These are phyloP conservation scores for Apiospora pterosperma DNA, from an alignment of 2,329 filamentous ascomycete species.

Conservation along the genomic window DNA sequence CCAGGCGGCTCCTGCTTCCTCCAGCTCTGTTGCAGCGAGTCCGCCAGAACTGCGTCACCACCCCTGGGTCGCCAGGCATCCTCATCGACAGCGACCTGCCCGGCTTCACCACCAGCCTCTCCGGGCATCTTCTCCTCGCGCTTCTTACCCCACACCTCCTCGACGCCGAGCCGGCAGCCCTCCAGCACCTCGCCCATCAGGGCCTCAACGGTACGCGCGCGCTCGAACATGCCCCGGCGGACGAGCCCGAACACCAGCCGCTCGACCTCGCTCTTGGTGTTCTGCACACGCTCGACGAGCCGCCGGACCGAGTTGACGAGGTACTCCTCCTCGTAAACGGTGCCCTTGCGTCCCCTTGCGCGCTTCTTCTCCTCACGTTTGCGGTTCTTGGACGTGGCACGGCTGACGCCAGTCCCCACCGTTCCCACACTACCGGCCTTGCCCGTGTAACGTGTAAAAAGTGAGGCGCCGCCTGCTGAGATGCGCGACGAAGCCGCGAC, in stretches of 20 bases:
- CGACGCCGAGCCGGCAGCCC: constrained; percentile 62
- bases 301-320: constrained; percentile 82
- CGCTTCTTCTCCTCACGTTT: constrained; percentile 91
- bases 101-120: constrained; percentile 10
- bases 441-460: constrained; percentile 91
- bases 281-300: constrained; percentile 78
- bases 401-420: constrained; percentile 67
- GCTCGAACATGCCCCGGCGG: constrained; percentile 81
- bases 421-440: constrained; percentile 62
- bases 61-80: constrained; percentile 33
- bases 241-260: constrained; percentile 74
- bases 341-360: constrained; percentile 90
- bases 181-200: constrained; percentile 72
- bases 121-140: constrained; percentile 4
- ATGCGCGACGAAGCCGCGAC: constrained; percentile 78
- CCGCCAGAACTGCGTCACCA: constrained; percentile 49
- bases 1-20: constrained; percentile 45
- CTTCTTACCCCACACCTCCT: constrained; percentile 60
- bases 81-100: background rate
- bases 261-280: constrained; percentile 67
- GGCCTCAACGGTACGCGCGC: constrained; percentile 72
- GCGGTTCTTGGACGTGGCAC: constrained; percentile 84
- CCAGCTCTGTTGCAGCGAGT: constrained; percentile 44
- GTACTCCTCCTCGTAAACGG: constrained; percentile 97
- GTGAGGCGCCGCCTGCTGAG: constrained; percentile 74